A percentile compares a stretch with the other conserved stretches of the same genome.
Conservation (phyloP, 2,329 filamentous ascomycete genomes). For the Paracoccidioides brasiliensis region DNA sequence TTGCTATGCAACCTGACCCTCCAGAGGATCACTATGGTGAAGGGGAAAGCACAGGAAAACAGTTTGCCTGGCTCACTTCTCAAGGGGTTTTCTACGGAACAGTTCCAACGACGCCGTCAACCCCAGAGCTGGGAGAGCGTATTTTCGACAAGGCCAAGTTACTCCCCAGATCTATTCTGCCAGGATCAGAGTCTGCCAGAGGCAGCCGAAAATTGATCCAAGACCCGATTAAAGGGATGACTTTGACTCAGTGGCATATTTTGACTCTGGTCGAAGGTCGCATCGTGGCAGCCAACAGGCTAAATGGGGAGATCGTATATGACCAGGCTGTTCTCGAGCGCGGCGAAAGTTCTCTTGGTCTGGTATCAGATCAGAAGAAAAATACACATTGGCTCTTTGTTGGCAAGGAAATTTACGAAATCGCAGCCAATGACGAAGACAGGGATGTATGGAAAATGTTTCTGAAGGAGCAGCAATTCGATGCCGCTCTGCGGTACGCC, state of each 20-base stretch:
- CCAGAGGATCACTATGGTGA: constrained; percentile 47
- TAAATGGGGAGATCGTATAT: constrained; percentile 75
- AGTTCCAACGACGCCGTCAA: constrained; percentile 49
- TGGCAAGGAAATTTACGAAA: constrained; percentile 78
- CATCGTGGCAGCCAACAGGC: constrained; percentile 71
- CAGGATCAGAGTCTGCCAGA: constrained; percentile 51
- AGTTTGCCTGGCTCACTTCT: constrained; percentile 78
- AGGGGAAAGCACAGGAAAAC: constrained; percentile 37
- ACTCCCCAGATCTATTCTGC: constrained; percentile 59
- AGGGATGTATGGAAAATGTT: constrained; percentile 92
- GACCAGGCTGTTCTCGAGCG: constrained; percentile 75
- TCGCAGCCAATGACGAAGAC: constrained; percentile 80
- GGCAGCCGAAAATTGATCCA: constrained; percentile 52
- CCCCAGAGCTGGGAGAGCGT: constrained; percentile 54
- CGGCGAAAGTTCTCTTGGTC: constrained; percentile 65
- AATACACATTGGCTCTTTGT: constrained; percentile 98
- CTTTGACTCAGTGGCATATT: constrained; percentile 88
- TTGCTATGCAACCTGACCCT: constrained; percentile 66
- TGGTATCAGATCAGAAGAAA: constrained; percentile 83
- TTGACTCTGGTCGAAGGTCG: constrained; percentile 69
- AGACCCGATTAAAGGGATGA: constrained; percentile 65
- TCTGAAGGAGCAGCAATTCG: constrained; percentile 74
- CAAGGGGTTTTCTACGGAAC: constrained; percentile 83
- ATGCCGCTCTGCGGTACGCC: constrained; percentile 74
- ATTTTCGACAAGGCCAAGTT: constrained; percentile 70